Conservation (phyloP, 768 basidiomycete species). For the Boletus sp. region DNA sequence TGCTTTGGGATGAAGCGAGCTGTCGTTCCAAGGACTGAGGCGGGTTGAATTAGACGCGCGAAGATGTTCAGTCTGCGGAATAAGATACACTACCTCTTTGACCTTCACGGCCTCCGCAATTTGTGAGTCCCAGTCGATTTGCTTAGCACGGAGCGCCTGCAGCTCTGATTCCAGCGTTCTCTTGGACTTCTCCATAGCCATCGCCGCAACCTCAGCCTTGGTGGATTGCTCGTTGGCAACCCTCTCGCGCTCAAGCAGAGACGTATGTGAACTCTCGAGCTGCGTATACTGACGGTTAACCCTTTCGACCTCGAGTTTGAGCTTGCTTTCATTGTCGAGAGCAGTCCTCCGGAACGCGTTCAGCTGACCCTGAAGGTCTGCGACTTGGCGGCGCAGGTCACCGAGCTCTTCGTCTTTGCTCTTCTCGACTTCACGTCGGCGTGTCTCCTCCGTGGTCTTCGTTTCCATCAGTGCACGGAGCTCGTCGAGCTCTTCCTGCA, state of each 20-base stretch:
- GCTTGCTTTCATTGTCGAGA: constrained; percentile 66
- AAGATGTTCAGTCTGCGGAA: not conserved
- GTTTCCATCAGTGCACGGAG: constrained; percentile 80
- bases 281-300: constrained; percentile 57
- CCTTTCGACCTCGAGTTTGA: constrained; percentile 74
- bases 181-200: constrained; percentile 68
- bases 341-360: constrained; percentile 59
- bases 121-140: constrained; percentile 64
- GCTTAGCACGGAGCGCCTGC: constrained; percentile 62
- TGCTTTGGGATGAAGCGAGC: constrained; percentile 65
- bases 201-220: constrained; percentile 46
- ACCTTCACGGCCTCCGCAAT: constrained; percentile 57
- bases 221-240: constrained; percentile 48
- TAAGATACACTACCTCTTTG: constrained; percentile 65
- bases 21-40: constrained; percentile 74
- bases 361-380: constrained; percentile 64
- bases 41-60: not conserved
- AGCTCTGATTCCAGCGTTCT: constrained; percentile 70
- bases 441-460: constrained; percentile 83
- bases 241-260: constrained; percentile 62
- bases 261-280: constrained; percentile 58
- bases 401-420: constrained; percentile 84
- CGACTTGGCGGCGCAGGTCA: constrained; percentile 63
- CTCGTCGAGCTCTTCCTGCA: constrained; percentile 84
- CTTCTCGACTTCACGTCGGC: constrained; percentile 79